These are phyloP conservation scores for Saccharomycopsis sp. DNA, from an alignment of 805 yeast species.

Conservation along the genomic window DNA sequence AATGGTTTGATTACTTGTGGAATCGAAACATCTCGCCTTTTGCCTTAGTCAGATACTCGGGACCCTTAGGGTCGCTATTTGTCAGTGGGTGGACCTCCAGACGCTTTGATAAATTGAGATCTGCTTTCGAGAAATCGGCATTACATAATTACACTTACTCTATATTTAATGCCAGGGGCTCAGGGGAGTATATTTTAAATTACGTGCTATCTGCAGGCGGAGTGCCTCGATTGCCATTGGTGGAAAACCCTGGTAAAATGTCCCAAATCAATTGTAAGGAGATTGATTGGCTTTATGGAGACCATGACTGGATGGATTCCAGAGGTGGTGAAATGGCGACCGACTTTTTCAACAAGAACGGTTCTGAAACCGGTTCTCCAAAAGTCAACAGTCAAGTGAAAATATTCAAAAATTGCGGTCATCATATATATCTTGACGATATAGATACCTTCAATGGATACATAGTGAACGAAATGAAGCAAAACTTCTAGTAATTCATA, in stretches of 20 bases:
- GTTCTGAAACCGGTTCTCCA: slow-evolving; percentile 15
- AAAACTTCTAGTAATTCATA: neutral
- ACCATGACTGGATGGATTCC: slow-evolving; percentile 60
- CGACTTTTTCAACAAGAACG: slow-evolving; percentile 24
- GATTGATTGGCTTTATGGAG: slow-evolving; percentile 82
- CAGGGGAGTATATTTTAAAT: slow-evolving; percentile 89
- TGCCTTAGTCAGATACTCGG: slow-evolving; percentile 64
- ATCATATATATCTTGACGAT: slow-evolving; percentile 74
- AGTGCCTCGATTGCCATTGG: slow-evolving; percentile 70
- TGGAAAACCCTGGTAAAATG: slow-evolving; percentile 37
- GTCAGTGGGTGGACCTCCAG: slow-evolving; percentile 88
- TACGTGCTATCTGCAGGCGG: slow-evolving; percentile 89
- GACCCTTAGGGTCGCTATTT: slow-evolving; percentile 76
- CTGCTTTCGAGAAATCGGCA: slow-evolving; percentile 37
- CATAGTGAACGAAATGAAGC: slow-evolving; percentile 45
- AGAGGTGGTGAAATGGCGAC: slow-evolving; percentile 34
- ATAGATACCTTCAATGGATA: slow-evolving; percentile 44
- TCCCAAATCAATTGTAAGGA: slow-evolving; percentile 46
- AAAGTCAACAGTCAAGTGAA: slow-evolving; percentile 29
- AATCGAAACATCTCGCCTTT: slow-evolving; percentile 84
- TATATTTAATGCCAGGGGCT: slow-evolving; percentile 80
- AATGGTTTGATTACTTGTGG: slow-evolving; percentile 80
- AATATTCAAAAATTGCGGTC: slow-evolving; percentile 56
- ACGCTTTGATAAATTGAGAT: slow-evolving; percentile 57
- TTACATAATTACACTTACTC: slow-evolving; percentile 78